Evolutionary conservation across 2,329 filamentous ascomycete genomes (phyloP), one percentile per base, ranked within the genome.

Genomic region (Pyrenophora tritici-repentis): DNA sequence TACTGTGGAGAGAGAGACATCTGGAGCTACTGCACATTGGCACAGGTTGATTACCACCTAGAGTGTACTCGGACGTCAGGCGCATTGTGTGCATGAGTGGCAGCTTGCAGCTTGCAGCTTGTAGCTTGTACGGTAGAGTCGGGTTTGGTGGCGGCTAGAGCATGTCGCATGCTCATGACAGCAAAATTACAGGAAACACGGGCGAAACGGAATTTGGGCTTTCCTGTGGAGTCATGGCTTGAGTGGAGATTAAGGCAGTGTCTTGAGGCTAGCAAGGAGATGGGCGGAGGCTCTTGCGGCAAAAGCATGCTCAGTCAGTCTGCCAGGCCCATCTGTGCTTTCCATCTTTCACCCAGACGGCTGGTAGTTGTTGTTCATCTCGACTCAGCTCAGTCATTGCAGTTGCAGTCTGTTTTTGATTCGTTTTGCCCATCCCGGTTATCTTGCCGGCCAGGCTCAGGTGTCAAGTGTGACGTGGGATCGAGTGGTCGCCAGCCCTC

Each of bases 171-270:
- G 24, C 7, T 7, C 6, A 26, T 26, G 24, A 26, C 9, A 10
- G 7, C 24, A 44, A 45, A 47, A 48, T 51, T 44, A 47, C 42
- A 47, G 40, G 53, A 49, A 51, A 53, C 48, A 50, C 36, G 18
- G 46, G 32, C 16, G 47, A 51, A 57, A 53, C 44, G 22, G 38
- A 46, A 26, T 34, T 46, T 46, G 45, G 49, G 45, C 52, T 17
- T 35, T 31, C 42, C 36, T 33, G 49, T 47, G 37, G 45, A 42
- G 43, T 13, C 16, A 13, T 29, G 14, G 29, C 24, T 17, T 32
- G 13, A 16, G 47, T 46, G 47, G 41, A 50, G 47, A 45, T 40
- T 40, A 32, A 39, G 35, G 26, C 41, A 45, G 34, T 45, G 34
- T 45, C 34, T 45, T 26, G 26, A 38, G 42, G 26, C 42, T 45